Conservation (phyloP, 805 yeast genomes). For the Myxozyma neglecta region DNA sequence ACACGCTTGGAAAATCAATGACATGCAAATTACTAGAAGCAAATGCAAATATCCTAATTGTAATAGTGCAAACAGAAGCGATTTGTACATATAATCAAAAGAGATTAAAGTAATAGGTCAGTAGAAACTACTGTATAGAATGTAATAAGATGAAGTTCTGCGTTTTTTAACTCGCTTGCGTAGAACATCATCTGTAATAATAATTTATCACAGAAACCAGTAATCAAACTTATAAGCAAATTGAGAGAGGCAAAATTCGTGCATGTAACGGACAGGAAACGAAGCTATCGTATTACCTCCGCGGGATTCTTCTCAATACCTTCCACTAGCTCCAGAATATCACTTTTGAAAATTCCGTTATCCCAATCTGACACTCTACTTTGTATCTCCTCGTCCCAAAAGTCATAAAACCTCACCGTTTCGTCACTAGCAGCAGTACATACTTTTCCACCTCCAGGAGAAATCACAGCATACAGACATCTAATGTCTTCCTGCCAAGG, state of each 20-base stretch:
- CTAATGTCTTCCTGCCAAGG: conserved; percentile 47
- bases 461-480: conserved; percentile 62
- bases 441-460: conserved; percentile 62
- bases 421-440: conserved; percentile 79
- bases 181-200: too few relatives aligned
- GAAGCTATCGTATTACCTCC: conserved; percentile 18
- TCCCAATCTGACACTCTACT: conserved; percentile 28
- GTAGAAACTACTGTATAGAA: too few relatives aligned
- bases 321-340: conserved; percentile 35
- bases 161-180: too few relatives aligned
- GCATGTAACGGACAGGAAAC: not conserved
- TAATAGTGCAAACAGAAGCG: not conserved
- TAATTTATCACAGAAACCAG: too few relatives aligned
- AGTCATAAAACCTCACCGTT: conserved; percentile 68
- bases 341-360: conserved; percentile 34
- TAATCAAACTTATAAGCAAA: too few relatives aligned
- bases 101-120: not conserved
- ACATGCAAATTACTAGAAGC: not conserved
- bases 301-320: conserved; percentile 32
- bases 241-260: not conserved
- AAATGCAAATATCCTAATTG: not conserved
- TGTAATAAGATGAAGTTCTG: too few relatives aligned
- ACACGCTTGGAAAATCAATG: not conserved
- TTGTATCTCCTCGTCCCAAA: conserved; percentile 54
- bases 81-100: not conserved